These are phyloP conservation scores for Ophiostoma angusticollis DNA, from an alignment of 2,329 filamentous ascomycete genomes.

Conservation along the genomic window DNA sequence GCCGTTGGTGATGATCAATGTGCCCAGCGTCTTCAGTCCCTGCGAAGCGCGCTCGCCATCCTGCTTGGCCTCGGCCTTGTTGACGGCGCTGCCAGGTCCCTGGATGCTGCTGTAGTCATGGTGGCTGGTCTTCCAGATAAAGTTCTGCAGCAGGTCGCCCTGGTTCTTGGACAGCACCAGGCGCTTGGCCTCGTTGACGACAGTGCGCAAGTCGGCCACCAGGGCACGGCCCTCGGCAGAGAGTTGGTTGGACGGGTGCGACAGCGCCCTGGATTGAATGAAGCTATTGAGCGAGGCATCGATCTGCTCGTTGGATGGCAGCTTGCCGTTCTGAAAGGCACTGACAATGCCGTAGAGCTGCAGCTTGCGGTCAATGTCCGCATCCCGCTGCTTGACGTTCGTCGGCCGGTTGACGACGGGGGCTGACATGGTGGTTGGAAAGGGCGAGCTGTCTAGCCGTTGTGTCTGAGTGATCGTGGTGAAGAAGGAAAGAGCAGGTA, in stretches of 20 bases:
- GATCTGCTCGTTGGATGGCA: slow-evolving; percentile 91
- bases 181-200: slow-evolving; percentile 73
- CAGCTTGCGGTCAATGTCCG: slow-evolving; percentile 83
- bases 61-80: slow-evolving; percentile 65
- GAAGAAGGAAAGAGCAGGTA: no score
- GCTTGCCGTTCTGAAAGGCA: slow-evolving; percentile 81
- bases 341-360: slow-evolving; percentile 82
- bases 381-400: slow-evolving; percentile 64
- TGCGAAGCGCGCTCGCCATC: slow-evolving; percentile 75
- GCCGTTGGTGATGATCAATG: slow-evolving; percentile 84
- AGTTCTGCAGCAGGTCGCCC: slow-evolving; percentile 87
- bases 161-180: slow-evolving; percentile 89
- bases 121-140: slow-evolving; percentile 84
- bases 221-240: slow-evolving; percentile 73
- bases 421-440: slow-evolving; percentile 17
- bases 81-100: slow-evolving; percentile 52
- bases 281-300: slow-evolving; percentile 89
- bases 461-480: background rate
- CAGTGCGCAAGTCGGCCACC: slow-evolving; percentile 61
- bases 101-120: slow-evolving; percentile 53
- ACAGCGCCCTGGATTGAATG: slow-evolving; percentile 56
- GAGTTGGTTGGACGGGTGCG: slow-evolving; percentile 60
- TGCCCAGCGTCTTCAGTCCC: slow-evolving; percentile 77
- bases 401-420: slow-evolving; percentile 57
- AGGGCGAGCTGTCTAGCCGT: no score